Conservation (phyloP, 1,284 basidiomycete genomes). For the Trichosporon inkin region DNA sequence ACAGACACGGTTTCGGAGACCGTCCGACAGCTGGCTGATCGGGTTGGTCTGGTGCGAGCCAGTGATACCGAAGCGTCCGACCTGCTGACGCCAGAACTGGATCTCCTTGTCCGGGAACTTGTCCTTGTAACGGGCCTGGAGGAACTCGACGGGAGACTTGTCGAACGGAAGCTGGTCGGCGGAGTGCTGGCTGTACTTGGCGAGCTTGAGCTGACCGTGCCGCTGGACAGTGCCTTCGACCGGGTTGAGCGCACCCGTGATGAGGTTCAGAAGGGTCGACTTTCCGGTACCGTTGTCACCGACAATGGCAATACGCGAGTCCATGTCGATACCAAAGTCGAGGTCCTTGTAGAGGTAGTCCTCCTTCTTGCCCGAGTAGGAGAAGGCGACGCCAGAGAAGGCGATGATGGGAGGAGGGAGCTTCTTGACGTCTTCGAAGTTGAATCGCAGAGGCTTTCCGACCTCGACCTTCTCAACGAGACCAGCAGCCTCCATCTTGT, state of each 20-base stretch:
- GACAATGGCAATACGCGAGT: conserved; percentile 75
- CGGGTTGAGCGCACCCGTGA: conserved; percentile 79
- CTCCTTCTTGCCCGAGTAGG: conserved; percentile 81
- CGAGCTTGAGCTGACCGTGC: conserved; percentile 86
- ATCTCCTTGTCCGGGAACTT: conserved; percentile 95
- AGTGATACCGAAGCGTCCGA: conserved; percentile 92
- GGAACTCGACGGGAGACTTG: conserved; percentile 87
- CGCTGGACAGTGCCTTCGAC: conserved; percentile 79
- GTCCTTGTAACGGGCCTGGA: conserved; percentile 70
- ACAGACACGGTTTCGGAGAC: conserved; percentile 75
- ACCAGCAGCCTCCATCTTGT: conserved; percentile 99
- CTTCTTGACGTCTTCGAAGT: conserved; percentile 92
- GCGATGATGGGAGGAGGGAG: conserved; percentile 96
- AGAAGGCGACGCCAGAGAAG: conserved; percentile 90
- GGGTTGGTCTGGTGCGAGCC: conserved; percentile 89
- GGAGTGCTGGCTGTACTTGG: conserved; percentile 97
- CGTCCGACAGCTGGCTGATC: conserved; percentile 92
- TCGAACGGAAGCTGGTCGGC: conserved; percentile 98
- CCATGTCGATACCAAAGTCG: conserved; percentile 84
- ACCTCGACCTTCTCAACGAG: conserved; percentile 83
- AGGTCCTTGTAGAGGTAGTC: conserved; percentile 86
- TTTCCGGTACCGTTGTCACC: conserved; percentile 98
- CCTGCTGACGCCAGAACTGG: conserved; percentile 82
- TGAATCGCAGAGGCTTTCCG: conserved; percentile 74
- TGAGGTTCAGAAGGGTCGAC: conserved; percentile 92